Evolutionary conservation across 139 green algal species (phyloP).

Genomic region (Tetradesmus lagerheimii): DNA sequence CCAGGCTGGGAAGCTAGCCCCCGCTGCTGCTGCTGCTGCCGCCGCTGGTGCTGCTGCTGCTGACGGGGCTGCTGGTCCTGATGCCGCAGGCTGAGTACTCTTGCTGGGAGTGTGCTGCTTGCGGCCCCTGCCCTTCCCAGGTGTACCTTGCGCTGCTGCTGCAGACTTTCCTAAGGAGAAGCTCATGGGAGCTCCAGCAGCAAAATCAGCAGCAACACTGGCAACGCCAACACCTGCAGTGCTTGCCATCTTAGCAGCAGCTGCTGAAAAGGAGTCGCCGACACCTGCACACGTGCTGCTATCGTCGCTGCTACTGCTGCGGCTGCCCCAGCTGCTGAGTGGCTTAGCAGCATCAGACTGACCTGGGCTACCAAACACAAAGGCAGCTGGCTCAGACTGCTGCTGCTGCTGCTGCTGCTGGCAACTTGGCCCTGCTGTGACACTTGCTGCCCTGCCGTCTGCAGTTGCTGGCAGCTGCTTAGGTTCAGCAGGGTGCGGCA

Average conservation of each 20-base stretch:
- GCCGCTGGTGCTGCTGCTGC: neutral
- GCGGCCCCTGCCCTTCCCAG: neutral
- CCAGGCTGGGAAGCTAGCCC: neutral
- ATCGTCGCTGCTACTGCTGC: neutral
- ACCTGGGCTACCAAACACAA: constrained; percentile 31
- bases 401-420: constrained; percentile 17
- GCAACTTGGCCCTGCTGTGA: neutral
- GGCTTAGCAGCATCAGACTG: neutral
- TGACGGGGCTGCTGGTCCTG: neutral
- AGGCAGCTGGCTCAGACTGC: neutral
- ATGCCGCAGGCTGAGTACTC: neutral
- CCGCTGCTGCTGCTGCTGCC: neutral
- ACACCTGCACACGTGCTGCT: neutral
- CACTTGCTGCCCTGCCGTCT: neutral
- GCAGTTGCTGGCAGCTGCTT: neutral
- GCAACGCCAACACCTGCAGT: neutral
- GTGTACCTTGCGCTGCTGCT: neutral
- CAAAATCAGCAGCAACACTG: constrained; percentile 8
- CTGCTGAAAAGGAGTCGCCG: neutral
- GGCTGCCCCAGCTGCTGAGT: constrained; percentile 18
- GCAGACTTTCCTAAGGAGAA: constrained; percentile 6
- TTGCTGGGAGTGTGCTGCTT: constrained; percentile 41
- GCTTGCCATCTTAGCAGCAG: neutral
- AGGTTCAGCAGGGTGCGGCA: neutral
- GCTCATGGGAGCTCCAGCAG: neutral